A percentile compares a stretch with the other conserved stretches of the same genome.
Conservation (phyloP, 2,329 filamentous ascomycete species). For the Alternaria consortialis region DNA sequence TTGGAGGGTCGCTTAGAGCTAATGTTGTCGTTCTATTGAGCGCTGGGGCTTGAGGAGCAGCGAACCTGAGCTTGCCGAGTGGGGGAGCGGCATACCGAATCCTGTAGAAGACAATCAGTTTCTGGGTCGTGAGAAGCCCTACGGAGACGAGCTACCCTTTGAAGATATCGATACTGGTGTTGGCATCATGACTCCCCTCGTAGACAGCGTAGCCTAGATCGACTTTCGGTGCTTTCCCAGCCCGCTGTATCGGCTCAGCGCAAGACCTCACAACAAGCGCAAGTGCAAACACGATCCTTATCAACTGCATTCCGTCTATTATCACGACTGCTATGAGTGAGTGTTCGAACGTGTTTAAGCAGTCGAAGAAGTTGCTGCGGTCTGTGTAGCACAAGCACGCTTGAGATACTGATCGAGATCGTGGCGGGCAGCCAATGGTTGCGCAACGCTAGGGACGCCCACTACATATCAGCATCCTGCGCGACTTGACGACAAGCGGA, state of each 20-base stretch:
- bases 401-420: background rate
- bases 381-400: background rate
- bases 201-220: conserved; percentile 47
- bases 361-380: background rate
- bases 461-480: background rate
- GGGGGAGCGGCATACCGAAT: conserved; percentile 64
- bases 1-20: conserved; percentile 55
- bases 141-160: conserved; percentile 34
- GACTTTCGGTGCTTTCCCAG: conserved; percentile 35
- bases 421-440: background rate
- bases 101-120: conserved; percentile 18
- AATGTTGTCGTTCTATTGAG: conserved; percentile 53
- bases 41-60: conserved; percentile 58
- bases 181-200: conserved; percentile 35
- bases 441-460: background rate
- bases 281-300: conserved; percentile 19
- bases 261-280: conserved; percentile 26
- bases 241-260: conserved; percentile 35
- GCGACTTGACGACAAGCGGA: background rate
- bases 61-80: conserved; percentile 60
- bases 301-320: background rate
- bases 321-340: background rate
- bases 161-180: conserved; percentile 42
- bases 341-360: background rate
- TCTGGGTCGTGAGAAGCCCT: background rate